Evolutionary conservation across 371 early-diverging fungal species (phyloP), one percentile per base, ranked within the genome.

Genomic region (Coemansia sp.): DNA sequence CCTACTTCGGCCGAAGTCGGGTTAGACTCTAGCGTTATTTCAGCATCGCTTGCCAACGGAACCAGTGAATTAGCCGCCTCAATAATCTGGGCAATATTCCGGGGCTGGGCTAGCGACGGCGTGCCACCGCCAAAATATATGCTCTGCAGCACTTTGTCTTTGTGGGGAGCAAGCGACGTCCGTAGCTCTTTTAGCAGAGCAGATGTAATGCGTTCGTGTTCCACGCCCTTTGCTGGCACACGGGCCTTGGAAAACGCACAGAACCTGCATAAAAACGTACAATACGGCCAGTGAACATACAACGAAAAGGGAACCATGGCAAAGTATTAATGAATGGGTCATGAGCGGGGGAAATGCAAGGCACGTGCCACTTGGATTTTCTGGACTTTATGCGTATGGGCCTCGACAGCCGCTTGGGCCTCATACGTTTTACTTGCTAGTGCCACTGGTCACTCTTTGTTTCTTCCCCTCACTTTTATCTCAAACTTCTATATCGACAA

Each of bases 221-320:
- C 83, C 2, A 86, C 83, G 44, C 82, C 61, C 17, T 48, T 54
- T 17, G 63, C 40, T 0, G 90, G 88, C 49, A 86, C 82, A 0
- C 86, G 76, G 61, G 92, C 93, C 67, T 94, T 94, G 77, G 93
- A 92, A 77, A 94, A 94, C 46, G 86, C 86, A 68, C 94, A 94
- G 60, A 91, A 94, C 1, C 88, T 88, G 77, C 94, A 94, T 78
- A 91, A 89, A 67, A 88, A 88, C 77, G 88, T 83, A 70, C 94
- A 94, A 69, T 88, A 94, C 1, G 94, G 94, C 89, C 90, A 94
- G 73, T 94, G 94, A 48, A 94, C 78, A 63, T 94, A 94, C 4
- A 94, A 70, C 17, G 91, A 88, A 59, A 87, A 81, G 1, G 85
- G 83, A 21, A 39, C 52, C 13, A 19, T n/a, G 36, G 26, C 26